Base-by-base conservation (phyloP, 169 alveolate species). In the Cryptosporidium felis region DNA sequence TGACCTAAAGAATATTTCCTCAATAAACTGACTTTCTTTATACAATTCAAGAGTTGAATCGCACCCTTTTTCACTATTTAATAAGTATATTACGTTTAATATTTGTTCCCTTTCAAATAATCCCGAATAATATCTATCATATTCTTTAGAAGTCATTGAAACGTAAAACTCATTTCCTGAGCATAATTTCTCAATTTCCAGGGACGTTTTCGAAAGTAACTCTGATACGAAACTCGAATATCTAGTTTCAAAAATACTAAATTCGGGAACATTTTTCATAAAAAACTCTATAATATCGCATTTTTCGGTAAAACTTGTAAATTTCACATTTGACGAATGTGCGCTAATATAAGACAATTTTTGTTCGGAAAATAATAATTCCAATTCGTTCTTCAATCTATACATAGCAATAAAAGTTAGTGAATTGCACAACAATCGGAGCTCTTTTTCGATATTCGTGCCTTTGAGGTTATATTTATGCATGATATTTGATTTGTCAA, bases 101-200 rank as follows among this genome's bases (percentile, higher is more conserved):
- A 74, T 74, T 74, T 36, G 41, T 23, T 74, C 74, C n/a, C 85
- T 49, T 34, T 74, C 85, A 0, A 34, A 26, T 3, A 51, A 38
- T 38, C 18, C 12, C 9, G 59, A 53, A 14, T 21, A 21, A 53
- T 6, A 16, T 34, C 56, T 74, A 38, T 74, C 85, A 23, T 74
- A 74, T 21, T 74, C 85, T 23, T 49, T 74, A 18, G 65, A 74
- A 18, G 47, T 53, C 51, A 74, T 74, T 3, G 12, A 16, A 26
- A 34, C 42, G 8, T n/a, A 16, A 38, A 36, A 40, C 3, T 62
- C 23, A 21, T 36, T 74, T 21, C 56, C 36, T 1, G 18, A n/a
- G 21, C 38, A 53, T 0, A 74, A 59, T 14, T 53, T 32, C 21
- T 36, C 74, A 18, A 53, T n/a, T n/a, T 34, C 40, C 30, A 41